Conservation (phyloP, 192 early-diverging fungal species). For the Entophlyctis luteolus region DNA sequence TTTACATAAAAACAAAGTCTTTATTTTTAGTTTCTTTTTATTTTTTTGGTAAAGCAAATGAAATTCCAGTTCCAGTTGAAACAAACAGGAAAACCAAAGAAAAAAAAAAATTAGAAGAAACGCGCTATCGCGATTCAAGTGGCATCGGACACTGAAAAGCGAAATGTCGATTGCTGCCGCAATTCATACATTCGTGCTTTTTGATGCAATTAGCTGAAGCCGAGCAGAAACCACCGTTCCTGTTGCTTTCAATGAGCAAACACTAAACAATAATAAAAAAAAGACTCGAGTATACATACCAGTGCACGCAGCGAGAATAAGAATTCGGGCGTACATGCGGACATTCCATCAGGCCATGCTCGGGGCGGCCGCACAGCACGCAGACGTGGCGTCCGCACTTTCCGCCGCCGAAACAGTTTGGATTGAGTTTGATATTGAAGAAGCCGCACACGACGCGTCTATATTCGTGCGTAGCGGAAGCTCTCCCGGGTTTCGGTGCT, state of each 20-base stretch:
- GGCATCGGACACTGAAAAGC: no score
- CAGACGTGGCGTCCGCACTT: neutral
- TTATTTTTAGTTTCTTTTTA: no score
- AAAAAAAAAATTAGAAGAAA: no score
- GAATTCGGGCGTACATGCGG: neutral
- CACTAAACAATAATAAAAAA: neutral
- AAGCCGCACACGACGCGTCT: neutral
- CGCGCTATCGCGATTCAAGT: no score
- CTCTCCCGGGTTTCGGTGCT: neutral
- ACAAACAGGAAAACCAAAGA: no score
- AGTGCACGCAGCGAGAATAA: neutral
- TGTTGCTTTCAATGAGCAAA: neutral
- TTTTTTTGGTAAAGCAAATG: no score
- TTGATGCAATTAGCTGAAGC: neutral
- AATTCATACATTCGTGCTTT: neutral
- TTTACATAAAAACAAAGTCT: no score
- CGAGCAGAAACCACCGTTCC: neutral
- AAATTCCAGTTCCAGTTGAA: no score
- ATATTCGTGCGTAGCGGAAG: neutral
- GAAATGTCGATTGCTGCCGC: neutral
- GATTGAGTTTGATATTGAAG: neutral
- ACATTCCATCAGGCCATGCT: neutral
- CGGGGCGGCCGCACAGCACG: no score
- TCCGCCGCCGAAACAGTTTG: neutral
- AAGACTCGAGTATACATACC: neutral